Base-by-base conservation (phyloP, 1,284 basidiomycete genomes). In the Melampsora americana region DNA sequence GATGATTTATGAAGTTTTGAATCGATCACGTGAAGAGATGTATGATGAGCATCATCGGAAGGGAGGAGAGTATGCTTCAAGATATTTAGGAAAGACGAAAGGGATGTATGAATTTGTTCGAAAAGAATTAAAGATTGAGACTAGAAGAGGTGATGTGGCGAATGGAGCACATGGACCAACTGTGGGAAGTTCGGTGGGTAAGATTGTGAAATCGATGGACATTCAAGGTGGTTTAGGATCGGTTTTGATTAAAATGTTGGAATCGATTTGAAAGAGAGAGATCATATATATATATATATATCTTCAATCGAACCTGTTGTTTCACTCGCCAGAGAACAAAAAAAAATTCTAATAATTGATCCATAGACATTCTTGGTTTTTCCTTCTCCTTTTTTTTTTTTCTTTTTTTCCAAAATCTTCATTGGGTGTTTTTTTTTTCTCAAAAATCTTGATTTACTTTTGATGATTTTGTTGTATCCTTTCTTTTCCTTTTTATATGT, bases 61-160 rank as follows among this genome's bases (percentile, higher is more conserved):
- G n/a, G n/a, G n/a, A n/a, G 50, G 23, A 20, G 14, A 50, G n/a
- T 39, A 53, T n/a, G 44, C 50, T 28, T 18, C n/a, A 9, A 42
- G 50, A 12, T 62, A 68, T 28, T 56, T 75, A 16, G 66, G 73
- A 14, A 39, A 56, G 2, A 44, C 53, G 20, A 30, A 30, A 39
- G 35, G 18, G n/a, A 3, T 69, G 1, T 69, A 76, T 39, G 20
- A 44, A 5, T 76, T 76, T 64, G 46, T 76, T 23, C 12, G 73
- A 26, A 26, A 1, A 28, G 44, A 20, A 2, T 61, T 76, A n/a
- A 59, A 32, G 20, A 28, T 76, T 9, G 6, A 30, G 5, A 46
- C 28, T 20, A 26, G 66, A 64, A 14, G 2, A 39, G 73, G 73
- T 28, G 73, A 76, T 20, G 66, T 76, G 14, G 35, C 18, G 0